These are phyloP conservation scores for Colletotrichum brevisporum DNA, from an alignment of 2,329 filamentous ascomycete genomes.

Conservation along the genomic window DNA sequence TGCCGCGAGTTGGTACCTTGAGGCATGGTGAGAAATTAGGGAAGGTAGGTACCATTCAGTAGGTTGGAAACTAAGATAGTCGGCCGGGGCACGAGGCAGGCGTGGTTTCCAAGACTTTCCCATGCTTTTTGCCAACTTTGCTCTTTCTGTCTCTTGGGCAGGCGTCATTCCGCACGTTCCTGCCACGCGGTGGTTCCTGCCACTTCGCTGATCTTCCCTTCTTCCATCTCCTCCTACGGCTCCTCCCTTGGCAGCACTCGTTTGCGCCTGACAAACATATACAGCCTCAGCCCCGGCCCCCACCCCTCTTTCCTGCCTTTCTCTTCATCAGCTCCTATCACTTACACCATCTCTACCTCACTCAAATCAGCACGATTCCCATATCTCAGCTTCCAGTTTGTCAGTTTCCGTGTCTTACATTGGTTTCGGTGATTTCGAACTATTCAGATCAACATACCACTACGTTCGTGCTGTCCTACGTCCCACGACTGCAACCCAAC, in stretches of 20 bases:
- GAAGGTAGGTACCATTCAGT: constrained; percentile 8
- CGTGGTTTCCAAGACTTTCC: constrained; percentile 16
- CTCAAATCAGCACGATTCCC: not conserved
- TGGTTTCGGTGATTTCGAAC: not conserved
- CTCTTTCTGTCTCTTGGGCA: not conserved
- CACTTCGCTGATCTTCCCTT: constrained; percentile 17
- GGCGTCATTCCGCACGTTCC: constrained; percentile 27
- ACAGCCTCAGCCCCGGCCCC: not conserved
- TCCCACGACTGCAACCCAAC: not conserved
- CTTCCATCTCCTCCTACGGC: not conserved
- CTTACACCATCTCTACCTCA: constrained; percentile 1
- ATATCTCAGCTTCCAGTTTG: not conserved
- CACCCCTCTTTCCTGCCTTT: not conserved
- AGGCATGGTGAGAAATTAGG: constrained; percentile 25
- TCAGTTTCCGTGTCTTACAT: not conserved
- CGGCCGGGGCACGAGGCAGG: constrained; percentile 14
- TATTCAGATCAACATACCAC: not conserved
- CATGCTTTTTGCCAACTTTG: constrained; percentile 6
- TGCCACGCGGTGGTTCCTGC: constrained; percentile 32
- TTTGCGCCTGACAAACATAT: not conserved
- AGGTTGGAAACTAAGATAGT: not conserved
- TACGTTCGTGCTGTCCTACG: not conserved
- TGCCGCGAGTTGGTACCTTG: constrained; percentile 2
- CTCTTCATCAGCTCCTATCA: not conserved
- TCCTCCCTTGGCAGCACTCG: not conserved